Evolutionary conservation across 2,329 filamentous ascomycete genomes (phyloP), one percentile per base, ranked within the genome.

Genomic region (Epichloe uncinata): DNA sequence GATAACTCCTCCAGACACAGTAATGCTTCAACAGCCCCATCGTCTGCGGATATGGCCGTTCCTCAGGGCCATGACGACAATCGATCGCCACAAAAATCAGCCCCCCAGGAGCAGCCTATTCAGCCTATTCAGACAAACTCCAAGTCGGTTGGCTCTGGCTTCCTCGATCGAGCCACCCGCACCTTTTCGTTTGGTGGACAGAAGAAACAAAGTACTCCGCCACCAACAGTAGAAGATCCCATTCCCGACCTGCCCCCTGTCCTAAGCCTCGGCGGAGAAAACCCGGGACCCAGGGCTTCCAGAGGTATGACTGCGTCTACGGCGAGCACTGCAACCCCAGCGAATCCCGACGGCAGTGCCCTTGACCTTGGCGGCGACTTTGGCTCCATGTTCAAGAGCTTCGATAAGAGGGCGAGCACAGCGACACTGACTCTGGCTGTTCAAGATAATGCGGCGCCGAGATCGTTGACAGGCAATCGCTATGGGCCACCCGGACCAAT

Each of bases 1-100:
- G 78, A 81, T 63, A 77, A 75, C 57, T 81, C 77, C 35, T 81
- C 78, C 46, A 73, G 77, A 59, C 75, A 81, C 61, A 81, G 78
- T 63, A 78, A 78, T 63, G 74, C 71, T 48, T 81, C 78, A n/a
- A 81, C 78, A 37, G 70, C 78, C 36, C 76, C 78, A 12, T 81
- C 78, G 3, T 80, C 78, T 3, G 72, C 76, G 47, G 77, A 69
- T 45, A 54, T 64, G 35, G 51, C 47, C 36, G 56, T 54, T 38
- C 54, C 56, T 22, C 55, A 58, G 20, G 59, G 50, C 37, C 54
- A 62, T 45, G 64, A 66, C 18, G 58, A 61, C 33, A 57, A 58
- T 40, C 58, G 63, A 51, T 54, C 50, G 13, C 50, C 51, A 6
- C 48, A 49, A 63, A 57, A 75, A 70, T 57, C 58, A 60, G 22